Conservation (phyloP, 176 grass and related monocot species). For the Pontederia crassipes region DNA sequence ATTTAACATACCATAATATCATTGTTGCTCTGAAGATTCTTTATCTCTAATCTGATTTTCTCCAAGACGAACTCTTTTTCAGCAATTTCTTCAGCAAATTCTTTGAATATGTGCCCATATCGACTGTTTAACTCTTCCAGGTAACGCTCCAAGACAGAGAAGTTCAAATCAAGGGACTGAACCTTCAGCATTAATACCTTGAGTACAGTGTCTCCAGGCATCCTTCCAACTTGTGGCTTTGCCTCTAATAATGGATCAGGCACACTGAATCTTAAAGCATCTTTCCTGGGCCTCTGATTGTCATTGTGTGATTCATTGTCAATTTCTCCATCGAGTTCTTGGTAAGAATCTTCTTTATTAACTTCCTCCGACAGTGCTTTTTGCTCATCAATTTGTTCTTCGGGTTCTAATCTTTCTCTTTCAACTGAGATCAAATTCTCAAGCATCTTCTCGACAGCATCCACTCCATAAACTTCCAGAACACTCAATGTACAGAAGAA, state of each 20-base stretch:
- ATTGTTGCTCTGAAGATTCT: constrained; percentile 56
- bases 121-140: constrained; percentile 87
- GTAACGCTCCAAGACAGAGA: constrained; percentile 86
- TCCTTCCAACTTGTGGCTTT: constrained; percentile 70
- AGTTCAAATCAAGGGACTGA: constrained; percentile 90
- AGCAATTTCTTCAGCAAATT: constrained; percentile 81
- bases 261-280: constrained; percentile 26
- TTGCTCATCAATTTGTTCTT: constrained; percentile 51
- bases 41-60: constrained; percentile 60
- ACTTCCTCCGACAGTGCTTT: constrained; percentile 23
- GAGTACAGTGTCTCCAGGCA: constrained; percentile 84
- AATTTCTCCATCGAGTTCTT: constrained; percentile 36
- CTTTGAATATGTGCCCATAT: constrained; percentile 94
- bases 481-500: constrained; percentile 89
- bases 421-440: constrained; percentile 91
- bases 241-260: constrained; percentile 41
- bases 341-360: constrained; percentile 32
- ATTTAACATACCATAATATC: constrained; percentile 30
- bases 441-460: constrained; percentile 95
- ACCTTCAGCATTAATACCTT: constrained; percentile 96
- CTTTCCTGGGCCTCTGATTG: constrained; percentile 30
- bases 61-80: constrained; percentile 52
- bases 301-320: constrained; percentile 46
- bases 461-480: constrained; percentile 91
- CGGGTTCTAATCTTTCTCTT: constrained; percentile 42